Base-by-base conservation (phyloP, 179 eudicot genomes). In the Dionaea muscipula region DNA sequence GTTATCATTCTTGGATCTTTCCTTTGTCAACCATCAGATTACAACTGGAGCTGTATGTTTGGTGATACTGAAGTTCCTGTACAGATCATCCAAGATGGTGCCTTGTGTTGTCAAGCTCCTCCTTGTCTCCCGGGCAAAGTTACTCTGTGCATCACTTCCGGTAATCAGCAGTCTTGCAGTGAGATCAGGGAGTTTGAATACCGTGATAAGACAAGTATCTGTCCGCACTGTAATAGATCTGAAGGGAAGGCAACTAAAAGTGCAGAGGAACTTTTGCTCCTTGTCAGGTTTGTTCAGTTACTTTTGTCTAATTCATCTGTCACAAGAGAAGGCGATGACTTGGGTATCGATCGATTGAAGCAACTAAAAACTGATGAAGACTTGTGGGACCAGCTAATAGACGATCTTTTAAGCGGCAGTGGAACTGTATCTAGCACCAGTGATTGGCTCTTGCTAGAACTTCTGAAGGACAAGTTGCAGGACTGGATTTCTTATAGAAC, bases 101-200 rank as follows among this genome's bases (percentile, higher is more conserved):
- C 84, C 54, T 46, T 91, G 7, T 52, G 80, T 64, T 91, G 98
- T 63, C 81, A 63, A 39, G 94, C 93, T 54, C 96, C 98, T 50
- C 80, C 83, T 57, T 80, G 60, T 62, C 56, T 63, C 47, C 75
- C 82, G 19, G 98, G 96, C 57, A 87, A 80, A 73, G 93, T 87
- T 50, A 56, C 80, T 23, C 64, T 87, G 23, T 78, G 84, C 63
- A 64, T 91, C 31, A 91, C 96, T 61, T 75, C 80, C 62, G 80
- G 86, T 25, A 87, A 87, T 73, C 69, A 77, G 54, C 79, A 78
- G 51, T 66, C 89, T 10, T 87, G 94, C 70, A 87, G 98, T 53
- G 98, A 91, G 68, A 74, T 82, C 64, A 82, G 81, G 75, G 94
- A 80, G 39, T 91, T 87, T 70, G 98, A 87, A 68, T 87, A 82